Evolutionary conservation across 2,329 filamentous ascomycete genomes (phyloP).

Genomic region (Colletotrichum tamarilloi): DNA sequence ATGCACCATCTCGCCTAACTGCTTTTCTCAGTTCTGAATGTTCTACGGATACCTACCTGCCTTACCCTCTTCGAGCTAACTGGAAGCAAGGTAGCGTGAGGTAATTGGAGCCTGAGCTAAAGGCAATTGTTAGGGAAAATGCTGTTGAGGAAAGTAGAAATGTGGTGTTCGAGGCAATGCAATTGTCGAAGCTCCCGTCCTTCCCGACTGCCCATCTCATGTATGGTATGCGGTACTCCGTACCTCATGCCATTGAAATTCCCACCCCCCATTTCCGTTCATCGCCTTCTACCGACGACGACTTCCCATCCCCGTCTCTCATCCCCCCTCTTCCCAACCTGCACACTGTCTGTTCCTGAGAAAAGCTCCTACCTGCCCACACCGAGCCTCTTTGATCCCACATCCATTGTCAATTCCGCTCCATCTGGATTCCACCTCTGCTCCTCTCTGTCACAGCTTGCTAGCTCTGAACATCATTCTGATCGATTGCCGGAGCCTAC

Average conservation of each 20-base stretch:
- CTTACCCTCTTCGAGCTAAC: not conserved
- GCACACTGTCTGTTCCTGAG: not conserved
- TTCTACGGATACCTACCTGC: not conserved
- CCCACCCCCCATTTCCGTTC: not conserved
- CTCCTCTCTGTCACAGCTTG: not conserved
- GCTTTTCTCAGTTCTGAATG: too few species aligned
- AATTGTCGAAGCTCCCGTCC: not conserved
- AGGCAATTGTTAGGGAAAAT: not conserved
- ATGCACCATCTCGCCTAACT: not conserved
- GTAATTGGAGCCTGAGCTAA: not conserved
- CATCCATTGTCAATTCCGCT: not conserved
- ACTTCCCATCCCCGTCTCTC: not conserved
- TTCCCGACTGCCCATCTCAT: not conserved
- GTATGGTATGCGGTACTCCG: not conserved
- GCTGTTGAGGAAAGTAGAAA: not conserved
- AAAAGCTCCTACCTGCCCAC: not conserved
- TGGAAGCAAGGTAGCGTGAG: not conserved
- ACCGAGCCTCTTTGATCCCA: not conserved
- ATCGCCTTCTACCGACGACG: not conserved
- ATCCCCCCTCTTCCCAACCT: not conserved
- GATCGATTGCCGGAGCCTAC: constrained; percentile 18
- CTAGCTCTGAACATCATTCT: not conserved
- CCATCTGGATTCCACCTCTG: not conserved
- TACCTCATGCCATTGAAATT: not conserved
- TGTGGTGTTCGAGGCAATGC: not conserved